phyloP scores from a whole-genome alignment of 2,329 filamentous ascomycete species.

The Meredithiella fracta region DNA sequence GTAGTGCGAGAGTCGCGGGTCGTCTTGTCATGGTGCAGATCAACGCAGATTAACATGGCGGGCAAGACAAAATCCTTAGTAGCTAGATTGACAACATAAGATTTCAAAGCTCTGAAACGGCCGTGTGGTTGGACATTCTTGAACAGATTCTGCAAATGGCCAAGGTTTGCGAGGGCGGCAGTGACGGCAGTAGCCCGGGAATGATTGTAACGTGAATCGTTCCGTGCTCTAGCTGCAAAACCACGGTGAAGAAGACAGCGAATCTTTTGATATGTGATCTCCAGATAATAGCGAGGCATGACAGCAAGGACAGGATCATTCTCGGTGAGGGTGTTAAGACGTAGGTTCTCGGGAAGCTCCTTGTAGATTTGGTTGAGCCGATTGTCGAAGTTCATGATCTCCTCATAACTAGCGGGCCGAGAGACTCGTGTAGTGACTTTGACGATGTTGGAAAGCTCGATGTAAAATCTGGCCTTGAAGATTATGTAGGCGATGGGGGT shows the following conservation, averaged over 20 bases:
- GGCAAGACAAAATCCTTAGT: constrained; percentile 76
- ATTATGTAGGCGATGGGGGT: constrained; percentile 71
- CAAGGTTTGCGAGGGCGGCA: constrained; percentile 65
- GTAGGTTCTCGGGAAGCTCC: constrained; percentile 55
- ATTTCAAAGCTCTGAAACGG: constrained; percentile 55
- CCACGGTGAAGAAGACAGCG: constrained; percentile 79
- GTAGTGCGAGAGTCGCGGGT: constrained; percentile 29
- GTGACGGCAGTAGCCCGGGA: constrained; percentile 75
- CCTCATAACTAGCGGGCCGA: constrained; percentile 43
- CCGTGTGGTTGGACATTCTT: constrained; percentile 57
- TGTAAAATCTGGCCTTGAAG: constrained; percentile 49
- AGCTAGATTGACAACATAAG: constrained; percentile 63
- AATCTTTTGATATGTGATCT: constrained; percentile 76
- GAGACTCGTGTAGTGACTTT: constrained; percentile 44
- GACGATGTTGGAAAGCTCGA: constrained; percentile 55
- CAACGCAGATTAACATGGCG: constrained; percentile 68
- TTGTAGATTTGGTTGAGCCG: constrained; percentile 44
- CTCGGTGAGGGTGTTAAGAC: constrained; percentile 48
- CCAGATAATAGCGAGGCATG: constrained; percentile 69
- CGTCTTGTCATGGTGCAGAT: constrained; percentile 43
- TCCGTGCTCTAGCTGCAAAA: constrained; percentile 61
- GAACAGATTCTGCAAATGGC: constrained; percentile 60
- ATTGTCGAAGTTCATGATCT: constrained; percentile 45
- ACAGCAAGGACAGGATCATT: constrained; percentile 71
- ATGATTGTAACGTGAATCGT: constrained; percentile 67